Evolutionary conservation across 202 grass and related monocot genomes (phyloP).

Genomic region (Dendrocalamus latiflorus): DNA sequence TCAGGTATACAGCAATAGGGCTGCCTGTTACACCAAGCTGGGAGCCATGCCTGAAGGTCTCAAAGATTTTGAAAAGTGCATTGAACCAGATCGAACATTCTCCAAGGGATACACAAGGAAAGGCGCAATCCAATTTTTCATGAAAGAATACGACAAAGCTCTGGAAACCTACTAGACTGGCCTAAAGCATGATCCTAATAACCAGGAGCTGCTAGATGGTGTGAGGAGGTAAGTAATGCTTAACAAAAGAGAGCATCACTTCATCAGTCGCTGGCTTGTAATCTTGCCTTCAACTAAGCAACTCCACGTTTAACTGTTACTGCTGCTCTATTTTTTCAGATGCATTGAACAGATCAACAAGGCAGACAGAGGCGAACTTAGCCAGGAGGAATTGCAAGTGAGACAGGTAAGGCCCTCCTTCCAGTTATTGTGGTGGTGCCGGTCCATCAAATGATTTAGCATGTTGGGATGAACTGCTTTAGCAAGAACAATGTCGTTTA

Average conservation of each 20-base stretch:
- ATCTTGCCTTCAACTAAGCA: not conserved
- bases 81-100: constrained; percentile 90
- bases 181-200: constrained; percentile 85
- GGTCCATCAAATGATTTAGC: no score
- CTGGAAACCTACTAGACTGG: constrained; percentile 96
- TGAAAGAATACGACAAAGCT: constrained; percentile 97
- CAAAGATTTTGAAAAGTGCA: constrained; percentile 95
- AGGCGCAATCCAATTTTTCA: constrained; percentile 91
- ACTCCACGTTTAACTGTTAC: not conserved
- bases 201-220: constrained; percentile 77
- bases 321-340: constrained; percentile 28
- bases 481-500: not conserved
- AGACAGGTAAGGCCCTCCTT: constrained; percentile 59
- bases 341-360: constrained; percentile 96
- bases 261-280: not conserved
- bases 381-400: constrained; percentile 85
- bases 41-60: constrained; percentile 97
- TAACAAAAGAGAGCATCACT: not conserved
- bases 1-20: constrained; percentile 96
- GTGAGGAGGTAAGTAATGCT: constrained; percentile 63
- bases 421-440: not conserved
- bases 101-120: constrained; percentile 92
- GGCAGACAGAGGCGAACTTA: constrained; percentile 86
- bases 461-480: no score
- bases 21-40: constrained; percentile 89